These are phyloP conservation scores for Talaromyces albobiverticillius DNA, from an alignment of 2,329 filamentous ascomycete genomes.

Conservation along the genomic window DNA sequence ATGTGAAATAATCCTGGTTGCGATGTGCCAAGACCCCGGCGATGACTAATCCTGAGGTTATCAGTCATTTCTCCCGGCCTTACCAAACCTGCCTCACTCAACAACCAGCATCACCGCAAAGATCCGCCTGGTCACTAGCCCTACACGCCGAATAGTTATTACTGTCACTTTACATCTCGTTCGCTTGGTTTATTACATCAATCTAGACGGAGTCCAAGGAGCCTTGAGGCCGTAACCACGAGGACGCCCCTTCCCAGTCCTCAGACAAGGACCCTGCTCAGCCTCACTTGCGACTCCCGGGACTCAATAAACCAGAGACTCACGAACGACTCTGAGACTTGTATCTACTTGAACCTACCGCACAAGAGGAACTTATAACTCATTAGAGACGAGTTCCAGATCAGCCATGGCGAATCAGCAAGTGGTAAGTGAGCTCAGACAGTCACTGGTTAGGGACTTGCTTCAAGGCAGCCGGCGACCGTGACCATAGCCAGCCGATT, in stretches of 20 bases:
- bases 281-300: not conserved
- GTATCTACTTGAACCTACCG: not conserved
- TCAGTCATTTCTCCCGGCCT: conserved; percentile 36
- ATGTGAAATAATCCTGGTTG: not conserved
- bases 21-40: not conserved
- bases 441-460: conserved; percentile 17
- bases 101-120: conserved; percentile 21
- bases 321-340: not conserved
- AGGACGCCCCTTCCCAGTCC: not conserved
- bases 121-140: not conserved
- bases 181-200: not conserved
- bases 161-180: not conserved
- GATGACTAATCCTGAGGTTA: conserved; percentile 33
- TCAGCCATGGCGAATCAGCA: conserved; percentile 47
- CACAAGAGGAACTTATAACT: not conserved
- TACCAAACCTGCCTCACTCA: conserved; percentile 35
- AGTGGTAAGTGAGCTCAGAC: conserved; percentile 43
- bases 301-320: not conserved
- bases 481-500: conserved; percentile 5
- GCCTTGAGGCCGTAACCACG: not conserved
- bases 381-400: not conserved
- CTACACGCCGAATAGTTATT: not conserved
- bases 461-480: not conserved
- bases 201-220: not conserved
- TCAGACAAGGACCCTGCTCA: not conserved